Evolutionary conservation across 2,329 filamentous ascomycete genomes (phyloP).

Genomic region (Diaporthe ilicicola): DNA sequence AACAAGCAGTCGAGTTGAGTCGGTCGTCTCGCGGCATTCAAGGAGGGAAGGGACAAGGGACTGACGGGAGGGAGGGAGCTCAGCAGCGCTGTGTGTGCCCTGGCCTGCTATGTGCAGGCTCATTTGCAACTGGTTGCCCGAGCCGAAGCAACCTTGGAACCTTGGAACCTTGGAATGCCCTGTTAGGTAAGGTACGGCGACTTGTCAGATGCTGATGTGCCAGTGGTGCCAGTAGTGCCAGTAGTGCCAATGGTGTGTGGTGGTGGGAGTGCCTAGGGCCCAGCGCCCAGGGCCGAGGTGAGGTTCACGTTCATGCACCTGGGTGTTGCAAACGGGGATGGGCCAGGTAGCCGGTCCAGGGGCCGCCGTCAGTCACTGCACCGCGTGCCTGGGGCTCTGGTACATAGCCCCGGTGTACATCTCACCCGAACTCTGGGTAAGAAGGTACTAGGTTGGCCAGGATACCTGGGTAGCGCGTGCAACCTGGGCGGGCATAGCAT

Average conservation of each 20-base stretch:
- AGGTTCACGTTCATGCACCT: slow-evolving; percentile 23
- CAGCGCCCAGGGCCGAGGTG: not conserved
- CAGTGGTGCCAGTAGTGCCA: not conserved
- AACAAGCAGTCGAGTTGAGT: slow-evolving; percentile 18
- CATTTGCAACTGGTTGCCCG: slow-evolving; percentile 19
- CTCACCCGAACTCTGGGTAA: not conserved
- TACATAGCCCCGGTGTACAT: not conserved
- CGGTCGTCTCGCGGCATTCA: slow-evolving; percentile 16
- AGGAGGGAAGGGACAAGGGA: slow-evolving; percentile 19
- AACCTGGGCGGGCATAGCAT: slow-evolving; percentile 1
- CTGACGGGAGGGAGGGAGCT: not conserved
- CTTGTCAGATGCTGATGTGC: slow-evolving; percentile 14
- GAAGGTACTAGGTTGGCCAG: not conserved
- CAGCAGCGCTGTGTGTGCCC: too few relatives aligned
- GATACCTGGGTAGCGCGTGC: not conserved
- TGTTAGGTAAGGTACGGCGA: slow-evolving; percentile 6
- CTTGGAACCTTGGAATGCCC: slow-evolving; percentile 14
- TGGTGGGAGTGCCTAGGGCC: not conserved
- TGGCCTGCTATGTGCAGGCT: slow-evolving; percentile 3
- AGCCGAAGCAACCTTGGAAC: slow-evolving; percentile 5
- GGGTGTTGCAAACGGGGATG: slow-evolving; percentile 13
- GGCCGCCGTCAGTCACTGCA: slow-evolving; percentile 17
- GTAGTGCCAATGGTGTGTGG: not conserved
- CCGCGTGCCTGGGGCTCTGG: not conserved
- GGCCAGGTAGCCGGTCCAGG: not conserved